Evolutionary conservation across 768 basidiomycete genomes (phyloP), one percentile per base, ranked within the genome.

Genomic region (Hygrophorus russula): DNA sequence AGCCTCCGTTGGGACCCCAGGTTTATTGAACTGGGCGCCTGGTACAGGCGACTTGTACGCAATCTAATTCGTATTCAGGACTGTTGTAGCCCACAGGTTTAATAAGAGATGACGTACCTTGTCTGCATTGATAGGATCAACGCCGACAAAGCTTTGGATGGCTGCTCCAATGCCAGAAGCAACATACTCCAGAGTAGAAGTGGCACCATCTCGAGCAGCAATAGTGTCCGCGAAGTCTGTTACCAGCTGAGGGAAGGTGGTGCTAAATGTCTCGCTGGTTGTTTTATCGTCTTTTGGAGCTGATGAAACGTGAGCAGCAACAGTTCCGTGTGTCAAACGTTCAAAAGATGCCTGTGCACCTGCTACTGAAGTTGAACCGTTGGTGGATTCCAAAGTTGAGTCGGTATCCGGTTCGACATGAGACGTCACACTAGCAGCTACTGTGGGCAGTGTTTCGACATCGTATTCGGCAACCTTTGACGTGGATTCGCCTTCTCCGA

Each of bases 141-240:
- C 50, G 13, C 66, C 68, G 40, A 65, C 64, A 44, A 59, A 56
- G 28, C 46, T 58, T 34, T 65, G 59, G 42, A 65, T 53, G n/a
- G 62, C 60, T 20, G 59, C 62, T 38, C 66, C 69, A 18, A 66
- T 36, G 14, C 63, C 67, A 18, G 67, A 65, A 8, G 66, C 56
- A 14, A 68, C 63, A 46, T 69, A 68, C 17, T 42, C 57, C 28
- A 62, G 44, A 1, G 66, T 59, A n/a, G 64, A 60, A 10, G 64
- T 56, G 1, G 65, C 65, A 9, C 63, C 65, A 20, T 65, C 63
- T 17, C 59, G 56, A 24, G 67, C 65, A 17, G 51, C 59, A 36
- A 67, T 58, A 14, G 63, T 63, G 41, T 57, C 60, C 38, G 59
- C 63, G 24, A 66, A 40, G 59, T 66, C 59, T 55, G 61, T 54